Base-by-base conservation (phyloP, 179 eudicot genomes). In the Beta macrorhiza region DNA sequence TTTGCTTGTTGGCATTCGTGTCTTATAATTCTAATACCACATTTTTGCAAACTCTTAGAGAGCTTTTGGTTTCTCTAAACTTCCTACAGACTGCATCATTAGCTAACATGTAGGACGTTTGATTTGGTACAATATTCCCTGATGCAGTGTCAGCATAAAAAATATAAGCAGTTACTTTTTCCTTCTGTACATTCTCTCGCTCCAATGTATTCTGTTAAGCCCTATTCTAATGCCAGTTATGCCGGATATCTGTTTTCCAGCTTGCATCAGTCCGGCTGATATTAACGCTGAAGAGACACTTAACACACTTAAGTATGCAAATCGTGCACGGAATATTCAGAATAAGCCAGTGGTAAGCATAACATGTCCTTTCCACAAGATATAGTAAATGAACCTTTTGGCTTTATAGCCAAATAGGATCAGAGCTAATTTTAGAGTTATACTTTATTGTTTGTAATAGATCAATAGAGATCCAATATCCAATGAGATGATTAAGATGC, bases 231-330 rank as follows among this genome's bases (percentile, higher is more conserved):
- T n/a, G 22, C 82, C 74, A 68, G 71, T 80, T 32, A 82, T 73
- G 83, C 74, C 72, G 72, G 76, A 70, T 63, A 56, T 73, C 44
- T 55, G 58, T 51, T 81, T 88, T 83, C 74, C 95, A 97, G 99
- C 99, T 68, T 97, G 99, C 89, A 93, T 97, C 67, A 97, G 99
- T 85, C 99, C 99, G 72, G 99, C 99, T 78, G 99, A 97, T 85
- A 97, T 97, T 78, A 97, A 97, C 83, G 99, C 98, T 5, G 99
- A 97, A 87, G 99, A 97, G 88, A 97, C 98, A 69, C 97, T 97
- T 16, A 97, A 97, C 89, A 97, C 99, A 5, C 93, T 97, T 10
- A 97, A 97, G 87, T 97, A 97, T 85, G 99, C 99, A 73, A 97
- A 97, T 78, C 98, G 99, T 83, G 99, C 99, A 65, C 93, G 99